phyloP scores from a whole-genome alignment of 78 protist genomes.

The Protostelium mycophagum region DNA sequence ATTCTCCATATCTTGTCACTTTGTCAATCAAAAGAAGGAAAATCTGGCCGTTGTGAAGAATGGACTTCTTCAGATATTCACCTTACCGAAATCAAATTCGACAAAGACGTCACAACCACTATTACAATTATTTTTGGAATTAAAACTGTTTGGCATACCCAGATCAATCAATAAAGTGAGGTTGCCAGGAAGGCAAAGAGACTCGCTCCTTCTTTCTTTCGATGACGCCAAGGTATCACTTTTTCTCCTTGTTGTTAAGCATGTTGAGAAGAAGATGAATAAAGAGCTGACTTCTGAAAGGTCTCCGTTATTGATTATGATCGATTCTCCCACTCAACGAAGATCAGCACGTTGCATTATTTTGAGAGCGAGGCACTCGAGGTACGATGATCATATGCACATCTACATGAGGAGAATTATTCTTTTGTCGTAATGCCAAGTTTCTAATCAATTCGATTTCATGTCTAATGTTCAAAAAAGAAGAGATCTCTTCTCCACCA shows the following conservation, averaged over 20 bases:
- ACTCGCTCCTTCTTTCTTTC: constrained; percentile 33
- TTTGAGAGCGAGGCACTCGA: constrained; percentile 30
- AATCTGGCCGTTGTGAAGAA: background rate
- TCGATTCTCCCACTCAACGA: background rate
- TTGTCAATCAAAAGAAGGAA: background rate
- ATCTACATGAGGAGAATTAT: no score
- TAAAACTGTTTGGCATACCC: constrained; percentile 15
- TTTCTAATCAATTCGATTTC: no score
- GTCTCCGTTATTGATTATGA: constrained; percentile 24
- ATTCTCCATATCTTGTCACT: background rate
- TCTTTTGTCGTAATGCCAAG: no score
- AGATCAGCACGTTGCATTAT: constrained; percentile 36
- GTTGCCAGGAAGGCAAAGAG: constrained; percentile 21
- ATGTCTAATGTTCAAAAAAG: no score
- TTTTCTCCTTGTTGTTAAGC: no score
- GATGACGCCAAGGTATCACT: background rate
- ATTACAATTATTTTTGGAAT: constrained; percentile 29
- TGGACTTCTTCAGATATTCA: background rate
- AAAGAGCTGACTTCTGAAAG: constrained; percentile 20
- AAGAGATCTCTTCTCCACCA: no score
- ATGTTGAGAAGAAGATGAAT: background rate
- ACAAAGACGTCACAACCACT: constrained; percentile 20
- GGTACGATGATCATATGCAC: constrained; percentile 16
- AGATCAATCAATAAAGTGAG: constrained; percentile 34
- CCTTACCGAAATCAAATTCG: background rate